These are phyloP conservation scores for Phycomyces nitens DNA, from an alignment of 192 early-diverging fungal genomes.

Conservation along the genomic window DNA sequence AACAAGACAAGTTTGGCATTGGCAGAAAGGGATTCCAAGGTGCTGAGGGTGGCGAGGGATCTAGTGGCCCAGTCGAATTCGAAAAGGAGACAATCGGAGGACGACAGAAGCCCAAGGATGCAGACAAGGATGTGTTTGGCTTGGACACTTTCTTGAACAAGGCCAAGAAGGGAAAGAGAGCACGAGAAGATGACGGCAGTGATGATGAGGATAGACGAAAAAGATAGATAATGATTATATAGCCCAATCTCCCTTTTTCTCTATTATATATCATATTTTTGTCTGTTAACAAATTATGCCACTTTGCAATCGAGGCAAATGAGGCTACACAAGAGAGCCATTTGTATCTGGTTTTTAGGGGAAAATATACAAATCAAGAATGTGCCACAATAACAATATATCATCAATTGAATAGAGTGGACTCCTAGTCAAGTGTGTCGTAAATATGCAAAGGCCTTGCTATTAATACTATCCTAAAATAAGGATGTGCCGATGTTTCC, in stretches of 20 bases:
- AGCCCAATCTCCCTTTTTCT: background rate
- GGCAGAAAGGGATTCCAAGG: slow-evolving; percentile 66
- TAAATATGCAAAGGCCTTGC: too few species aligned
- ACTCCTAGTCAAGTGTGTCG: too few species aligned
- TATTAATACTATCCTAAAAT: too few species aligned
- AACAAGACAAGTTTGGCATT: slow-evolving; percentile 62
- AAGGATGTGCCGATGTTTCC: too few species aligned
- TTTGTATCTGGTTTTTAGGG: too few species aligned
- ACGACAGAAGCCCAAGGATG: slow-evolving; percentile 13
- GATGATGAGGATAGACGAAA: slow-evolving; percentile 28
- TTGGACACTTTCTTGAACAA: slow-evolving; percentile 79
- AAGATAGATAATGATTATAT: slow-evolving; percentile 7
- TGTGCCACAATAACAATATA: too few species aligned
- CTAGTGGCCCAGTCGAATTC: slow-evolving; percentile 90
- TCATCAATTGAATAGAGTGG: too few species aligned
- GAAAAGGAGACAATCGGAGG: slow-evolving; percentile 64
- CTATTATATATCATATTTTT: background rate
- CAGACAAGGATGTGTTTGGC: slow-evolving; percentile 84
- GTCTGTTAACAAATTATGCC: background rate
- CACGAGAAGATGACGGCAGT: slow-evolving; percentile 28
- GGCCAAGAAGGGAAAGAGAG: slow-evolving; percentile 60
- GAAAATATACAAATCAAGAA: too few species aligned
- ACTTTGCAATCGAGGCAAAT: background rate
- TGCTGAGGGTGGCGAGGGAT: slow-evolving; percentile 51
- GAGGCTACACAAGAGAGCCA: too few species aligned